Evolutionary conservation across 2,329 filamentous ascomycete genomes (phyloP).

Genomic region (Sporothrix pallida): DNA sequence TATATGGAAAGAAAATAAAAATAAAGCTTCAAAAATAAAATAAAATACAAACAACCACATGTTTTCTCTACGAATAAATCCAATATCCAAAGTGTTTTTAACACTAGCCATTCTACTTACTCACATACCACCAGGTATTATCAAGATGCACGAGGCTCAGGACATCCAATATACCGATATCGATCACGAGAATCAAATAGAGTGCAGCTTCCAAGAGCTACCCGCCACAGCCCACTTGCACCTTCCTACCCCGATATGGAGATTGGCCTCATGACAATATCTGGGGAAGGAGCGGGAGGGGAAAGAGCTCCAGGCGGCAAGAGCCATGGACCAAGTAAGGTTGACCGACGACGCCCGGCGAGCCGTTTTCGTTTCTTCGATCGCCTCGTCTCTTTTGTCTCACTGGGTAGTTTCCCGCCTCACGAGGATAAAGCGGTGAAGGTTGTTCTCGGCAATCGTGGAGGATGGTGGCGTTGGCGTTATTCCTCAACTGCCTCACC

Average conservation of each 20-base stretch:
- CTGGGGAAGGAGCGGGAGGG: neutral
- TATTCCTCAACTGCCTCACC: neutral
- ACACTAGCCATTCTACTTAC: too few relatives aligned
- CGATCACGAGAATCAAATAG: too few relatives aligned
- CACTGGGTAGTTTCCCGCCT: neutral
- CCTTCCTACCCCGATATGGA: neutral
- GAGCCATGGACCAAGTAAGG: neutral
- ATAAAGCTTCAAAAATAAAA: too few relatives aligned
- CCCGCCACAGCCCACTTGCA: neutral
- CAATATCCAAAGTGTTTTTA: too few relatives aligned
- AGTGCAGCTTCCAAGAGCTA: neutral
- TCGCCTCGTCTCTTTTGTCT: too few relatives aligned
- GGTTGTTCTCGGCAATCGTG: neutral
- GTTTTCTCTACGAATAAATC: too few relatives aligned
- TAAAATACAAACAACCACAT: too few relatives aligned
- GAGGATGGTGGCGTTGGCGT: neutral
- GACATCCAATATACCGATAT: too few relatives aligned
- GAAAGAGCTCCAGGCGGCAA: neutral
- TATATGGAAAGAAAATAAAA: too few relatives aligned
- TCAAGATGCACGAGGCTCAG: too few relatives aligned
- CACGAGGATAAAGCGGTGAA: slow-evolving; percentile 10
- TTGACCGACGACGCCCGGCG: slow-evolving; percentile 15
- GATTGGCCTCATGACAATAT: slow-evolving; percentile 6
- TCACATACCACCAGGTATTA: too few relatives aligned
- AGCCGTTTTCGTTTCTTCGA: neutral